Conservation (phyloP, 140 eudicot genomes). For the Senecio squalidus region DNA sequence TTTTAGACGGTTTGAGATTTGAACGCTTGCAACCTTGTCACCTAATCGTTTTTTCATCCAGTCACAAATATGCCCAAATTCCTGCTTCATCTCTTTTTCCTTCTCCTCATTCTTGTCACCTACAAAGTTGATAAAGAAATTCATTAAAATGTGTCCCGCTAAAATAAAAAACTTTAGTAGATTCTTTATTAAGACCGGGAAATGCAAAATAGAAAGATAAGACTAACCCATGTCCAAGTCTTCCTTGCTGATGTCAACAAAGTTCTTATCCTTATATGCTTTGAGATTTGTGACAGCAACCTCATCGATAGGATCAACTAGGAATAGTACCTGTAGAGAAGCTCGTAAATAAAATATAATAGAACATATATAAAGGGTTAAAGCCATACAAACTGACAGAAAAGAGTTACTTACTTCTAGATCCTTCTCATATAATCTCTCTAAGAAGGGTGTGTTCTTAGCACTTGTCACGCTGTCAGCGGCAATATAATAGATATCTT, state of each 20-base stretch:
- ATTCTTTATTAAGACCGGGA: neutral
- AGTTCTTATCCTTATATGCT: constrained; percentile 69
- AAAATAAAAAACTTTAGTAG: constrained; percentile 39
- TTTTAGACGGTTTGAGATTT: constrained; percentile 77
- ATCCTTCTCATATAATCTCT: constrained; percentile 81
- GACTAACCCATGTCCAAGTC: constrained; percentile 82
- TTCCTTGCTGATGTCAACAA: constrained; percentile 90
- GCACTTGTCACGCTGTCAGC: constrained; percentile 90
- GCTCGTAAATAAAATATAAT: neutral
- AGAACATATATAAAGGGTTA: neutral
- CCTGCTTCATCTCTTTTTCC: constrained; percentile 75
- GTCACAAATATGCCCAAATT: constrained; percentile 74
- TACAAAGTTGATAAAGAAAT: constrained; percentile 7
- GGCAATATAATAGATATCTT: constrained; percentile 84
- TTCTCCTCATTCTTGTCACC: constrained; percentile 81
- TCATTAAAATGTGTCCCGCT: too few relatives aligned
- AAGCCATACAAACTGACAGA: neutral
- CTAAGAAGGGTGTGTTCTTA: constrained; percentile 82
- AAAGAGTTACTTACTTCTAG: constrained; percentile 53
- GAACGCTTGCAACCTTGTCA: constrained; percentile 87
- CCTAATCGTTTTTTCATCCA: constrained; percentile 91
- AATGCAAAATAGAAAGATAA: constrained; percentile 5
- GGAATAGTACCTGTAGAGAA: constrained; percentile 59
- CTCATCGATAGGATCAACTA: constrained; percentile 95
- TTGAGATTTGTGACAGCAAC: constrained; percentile 82